phyloP scores from a whole-genome alignment of 768 basidiomycete genomes.

The Harrya chromipes region DNA sequence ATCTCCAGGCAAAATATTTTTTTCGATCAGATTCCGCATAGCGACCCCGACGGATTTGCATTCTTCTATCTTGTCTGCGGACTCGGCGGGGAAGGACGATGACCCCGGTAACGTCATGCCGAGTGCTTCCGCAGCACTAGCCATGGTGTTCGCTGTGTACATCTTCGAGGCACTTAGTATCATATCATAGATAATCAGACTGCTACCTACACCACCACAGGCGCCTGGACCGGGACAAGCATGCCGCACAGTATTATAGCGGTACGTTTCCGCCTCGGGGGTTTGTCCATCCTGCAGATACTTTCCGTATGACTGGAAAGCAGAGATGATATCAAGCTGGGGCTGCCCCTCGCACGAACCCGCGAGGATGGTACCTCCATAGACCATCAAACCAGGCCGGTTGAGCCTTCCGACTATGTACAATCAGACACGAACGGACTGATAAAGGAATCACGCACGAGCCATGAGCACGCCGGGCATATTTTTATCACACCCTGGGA shows the following conservation, averaged over 20 bases:
- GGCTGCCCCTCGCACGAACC: slow-evolving; percentile 89
- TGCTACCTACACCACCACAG: slow-evolving; percentile 84
- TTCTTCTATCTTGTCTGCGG: slow-evolving; percentile 82
- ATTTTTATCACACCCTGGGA: slow-evolving; percentile 99
- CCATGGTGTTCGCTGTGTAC: slow-evolving; percentile 99
- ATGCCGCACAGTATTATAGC: slow-evolving; percentile 85
- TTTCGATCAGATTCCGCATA: slow-evolving; percentile 86
- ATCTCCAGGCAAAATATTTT: slow-evolving; percentile 89
- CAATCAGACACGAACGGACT: slow-evolving; percentile 7
- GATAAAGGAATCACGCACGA: slow-evolving; percentile 47
- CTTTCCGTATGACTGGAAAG: slow-evolving; percentile 97
- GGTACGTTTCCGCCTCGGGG: slow-evolving; percentile 71
- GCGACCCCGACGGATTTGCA: slow-evolving; percentile 74
- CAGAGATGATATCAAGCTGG: slow-evolving; percentile 92
- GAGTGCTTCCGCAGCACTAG: slow-evolving; percentile 89
- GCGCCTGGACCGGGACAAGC: slow-evolving; percentile 98
- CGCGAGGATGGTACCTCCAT: slow-evolving; percentile 91
- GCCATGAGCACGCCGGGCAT: slow-evolving; percentile 99
- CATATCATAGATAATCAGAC: not conserved
- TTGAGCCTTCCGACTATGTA: slow-evolving; percentile 85
- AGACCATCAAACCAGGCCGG: slow-evolving; percentile 96
- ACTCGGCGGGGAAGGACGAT: slow-evolving; percentile 95
- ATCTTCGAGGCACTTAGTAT: slow-evolving; percentile 50
- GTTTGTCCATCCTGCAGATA: slow-evolving; percentile 90
- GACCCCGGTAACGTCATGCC: slow-evolving; percentile 97